Evolutionary conservation across 768 basidiomycete species (phyloP), one percentile per base, ranked within the genome.

Genomic region (Boletus rufocinnamomeus): DNA sequence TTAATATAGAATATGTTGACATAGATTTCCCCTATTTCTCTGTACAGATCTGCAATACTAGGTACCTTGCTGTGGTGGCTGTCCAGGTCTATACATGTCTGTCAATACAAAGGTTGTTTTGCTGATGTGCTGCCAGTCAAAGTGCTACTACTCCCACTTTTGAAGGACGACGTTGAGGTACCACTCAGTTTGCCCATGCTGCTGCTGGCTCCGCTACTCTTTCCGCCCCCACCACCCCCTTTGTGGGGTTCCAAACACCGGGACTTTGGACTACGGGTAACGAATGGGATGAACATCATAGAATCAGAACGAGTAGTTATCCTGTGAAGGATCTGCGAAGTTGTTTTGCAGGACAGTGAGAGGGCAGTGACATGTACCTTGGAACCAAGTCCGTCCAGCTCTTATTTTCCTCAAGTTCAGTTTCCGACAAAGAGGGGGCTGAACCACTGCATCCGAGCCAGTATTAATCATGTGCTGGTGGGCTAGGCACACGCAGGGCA

Each of bases 201-300:
- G 25, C 65, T 46, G 4, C 63, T 30, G 1, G 63, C 41, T 1
- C 69, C 54, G 6, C 72, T 59, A 2, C 61, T 56, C 30, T 55
- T 64, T 48, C 67, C 67, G 7, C 63, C 65, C 0, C 73, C 66
- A 0, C 76, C 72, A 14, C 75, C 72, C 0, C 76, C 70, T 61
- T 74, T 77, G 25, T 69, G 71, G 23, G 71, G 71, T 14, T 57
- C 45, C 5, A 72, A 30, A 21, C 35, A 58, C 28, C 13, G 23
- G 21, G 47, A 47, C 17, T 41, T 44, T 13, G 54, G 23, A 17
- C 11, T 28, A n/a, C 30, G 43, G 10, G 58, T 62, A 9, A 69
- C 6, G 44, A 64, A 57, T 10, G 72, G 67, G 27, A 72, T 23
- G 43, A 59, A 58, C 70, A 71, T 71, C 7, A 11, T n/a, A 4